A percentile compares a stretch with the other conserved stretches of the same genome.
Conservation (phyloP, 306 rosid genomes). For the Quillaja saponaria region DNA sequence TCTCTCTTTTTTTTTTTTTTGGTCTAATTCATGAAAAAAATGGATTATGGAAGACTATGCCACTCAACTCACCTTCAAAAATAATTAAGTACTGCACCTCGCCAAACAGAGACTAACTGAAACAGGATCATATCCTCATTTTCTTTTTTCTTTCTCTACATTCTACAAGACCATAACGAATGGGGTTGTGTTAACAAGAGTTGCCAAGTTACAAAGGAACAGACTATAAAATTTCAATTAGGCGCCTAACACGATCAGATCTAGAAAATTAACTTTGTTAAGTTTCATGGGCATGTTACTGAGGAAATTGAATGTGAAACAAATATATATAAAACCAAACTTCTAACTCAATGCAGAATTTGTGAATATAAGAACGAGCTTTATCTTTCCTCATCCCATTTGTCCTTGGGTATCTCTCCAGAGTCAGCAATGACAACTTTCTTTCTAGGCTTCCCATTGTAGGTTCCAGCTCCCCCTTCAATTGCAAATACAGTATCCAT, state of each 20-base stretch:
- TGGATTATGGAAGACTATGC: too few relatives aligned
- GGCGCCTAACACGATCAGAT: slow-evolving; percentile 19
- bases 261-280: not conserved
- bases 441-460: slow-evolving; percentile 78
- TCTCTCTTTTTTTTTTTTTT: too few relatives aligned
- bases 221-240: slow-evolving; percentile 16
- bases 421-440: slow-evolving; percentile 71
- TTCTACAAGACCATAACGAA: not conserved
- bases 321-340: slow-evolving; percentile 11
- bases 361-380: not conserved
- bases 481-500: slow-evolving; percentile 76
- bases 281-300: slow-evolving; percentile 21
- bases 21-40: too few relatives aligned
- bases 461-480: slow-evolving; percentile 90
- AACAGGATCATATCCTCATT: too few relatives aligned
- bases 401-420: slow-evolving; percentile 66
- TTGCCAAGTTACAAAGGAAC: slow-evolving; percentile 22
- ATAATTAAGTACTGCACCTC: too few relatives aligned
- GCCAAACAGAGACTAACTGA: not conserved
- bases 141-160: slow-evolving; percentile 6
- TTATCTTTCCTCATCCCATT: slow-evolving; percentile 66
- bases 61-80: too few relatives aligned
- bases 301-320: slow-evolving; percentile 24
- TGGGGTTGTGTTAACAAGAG: slow-evolving; percentile 16
- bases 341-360: slow-evolving; percentile 24